Base-by-base conservation (phyloP, 2,329 filamentous ascomycete genomes). In the Thelonectria rubi region DNA sequence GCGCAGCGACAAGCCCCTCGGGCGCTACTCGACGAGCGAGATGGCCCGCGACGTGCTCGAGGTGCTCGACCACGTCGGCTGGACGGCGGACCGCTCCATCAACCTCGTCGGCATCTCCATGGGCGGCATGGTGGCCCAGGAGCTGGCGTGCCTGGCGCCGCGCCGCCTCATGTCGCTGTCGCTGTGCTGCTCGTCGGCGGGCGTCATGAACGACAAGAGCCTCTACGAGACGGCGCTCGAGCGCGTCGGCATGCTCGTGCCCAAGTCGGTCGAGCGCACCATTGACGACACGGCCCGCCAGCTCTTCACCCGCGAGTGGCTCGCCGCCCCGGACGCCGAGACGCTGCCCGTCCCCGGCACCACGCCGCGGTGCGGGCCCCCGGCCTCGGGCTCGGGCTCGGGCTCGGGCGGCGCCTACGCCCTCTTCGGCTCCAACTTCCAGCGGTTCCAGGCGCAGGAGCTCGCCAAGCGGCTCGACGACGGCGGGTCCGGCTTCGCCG, bases 111-210 rank as follows among this genome's bases (percentile, higher is more conserved):
- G 93, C 58, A 88, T 94, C 66, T 92, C 89, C 61, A 91, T 97
- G 85, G 93, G 93, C 65, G 93, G 93, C 72, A 97, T 97, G 93
- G 94, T 97, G 70, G 87, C 91, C 2, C 93, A 97, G 77, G 93
- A 97, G 78, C 73, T 97, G 4, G 87, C 84, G 20, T 80, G 77
- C 67, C 75, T 81, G n/a, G 77, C 80, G 30, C 86, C 87, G 0
- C 64, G 77, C 12, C 80, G 84, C 48, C 74, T 91, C 55, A 78
- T 79, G 21, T 86, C 83, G 15, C 78, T 92, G 17, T 83, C 79
- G 34, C 81, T 92, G 3, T 76, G 88, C 64, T 87, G 84, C 74
- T 91, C 89, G 2, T 85, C 88, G 1, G 84, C 87, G 5, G 74
- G 75, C 34, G 81, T 90, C 60, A 84, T 88, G 65, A 88, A 88